Evolutionary conservation across 2,329 filamentous ascomycete genomes (phyloP), one percentile per base, ranked within the genome.

Genomic region (Fusarium redolens): DNA sequence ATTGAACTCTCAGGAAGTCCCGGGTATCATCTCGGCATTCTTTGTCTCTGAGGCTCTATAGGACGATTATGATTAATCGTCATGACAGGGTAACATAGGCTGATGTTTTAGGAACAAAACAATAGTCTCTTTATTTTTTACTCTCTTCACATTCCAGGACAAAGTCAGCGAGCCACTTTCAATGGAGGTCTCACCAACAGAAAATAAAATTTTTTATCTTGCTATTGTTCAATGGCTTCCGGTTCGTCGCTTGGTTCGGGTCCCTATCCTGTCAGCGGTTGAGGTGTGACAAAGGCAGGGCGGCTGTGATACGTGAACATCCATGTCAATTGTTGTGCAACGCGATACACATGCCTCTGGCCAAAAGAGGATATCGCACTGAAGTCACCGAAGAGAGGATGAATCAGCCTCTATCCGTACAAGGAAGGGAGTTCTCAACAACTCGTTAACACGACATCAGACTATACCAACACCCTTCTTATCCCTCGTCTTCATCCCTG

Each of bases 171-270:
- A 50, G 40, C 74, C 68, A 68, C 61, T 40, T 64, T 30, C 45
- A 37, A 56, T 56, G 30, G 35, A 67, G 30, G 69, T 76, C 67
- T 74, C 69, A 73, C 61, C 41, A 54, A 37, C 15, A 54, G 25
- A 47, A 43, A 47, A 38, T 43, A 63, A 61, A 13, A 22, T 6
- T 45, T 45, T 61, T 43, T 43, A n/a, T 61, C 54, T 60, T 43
- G 40, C n/a, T 45, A 25, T 40, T 68, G 40, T 56, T 41, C 43
- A 58, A 62, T 51, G 40, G 37, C 50, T 61, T 56, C 61, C 65
- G 61, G 61, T 70, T 73, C 61, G 55, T 56, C 45, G 54, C 68
- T 55, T 69, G 60, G 58, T 74, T 54, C 54, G 60, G 73, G 65
- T 61, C 56, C 69, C 70, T 64, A 58, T 50, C 58, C 63, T 69